Percentiles rank a stretch among this genome's conserved stretches.
Conservation (phyloP, 805 yeast species). For the Lipomyces spencermartinsiae region DNA sequence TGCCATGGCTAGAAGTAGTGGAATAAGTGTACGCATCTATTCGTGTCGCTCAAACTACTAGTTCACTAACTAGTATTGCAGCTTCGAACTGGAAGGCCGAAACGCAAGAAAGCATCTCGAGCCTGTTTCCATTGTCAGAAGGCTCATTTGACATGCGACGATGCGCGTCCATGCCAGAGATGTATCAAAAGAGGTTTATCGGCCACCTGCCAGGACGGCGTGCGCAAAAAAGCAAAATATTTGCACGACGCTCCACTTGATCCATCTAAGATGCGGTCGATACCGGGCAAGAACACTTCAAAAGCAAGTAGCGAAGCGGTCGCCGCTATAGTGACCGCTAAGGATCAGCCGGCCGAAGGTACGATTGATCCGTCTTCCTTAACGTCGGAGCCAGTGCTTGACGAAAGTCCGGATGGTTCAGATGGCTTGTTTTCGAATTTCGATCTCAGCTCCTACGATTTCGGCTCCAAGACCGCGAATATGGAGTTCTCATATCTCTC, state of each 20-base stretch:
- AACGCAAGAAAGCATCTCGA: slow-evolving; percentile 72
- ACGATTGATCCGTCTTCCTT: slow-evolving; percentile 36
- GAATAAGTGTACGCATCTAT: slow-evolving; percentile 31
- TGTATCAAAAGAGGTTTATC: slow-evolving; percentile 74
- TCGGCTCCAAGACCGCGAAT: slow-evolving; percentile 47
- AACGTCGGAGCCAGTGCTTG: slow-evolving; percentile 18
- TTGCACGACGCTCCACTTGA: slow-evolving; percentile 62
- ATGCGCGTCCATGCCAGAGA: slow-evolving; percentile 77
- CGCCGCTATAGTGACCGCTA: not conserved
- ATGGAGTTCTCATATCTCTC: slow-evolving; percentile 48
- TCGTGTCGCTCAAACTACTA: not conserved
- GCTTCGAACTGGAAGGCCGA: slow-evolving; percentile 49
- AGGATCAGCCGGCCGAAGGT: slow-evolving; percentile 15
- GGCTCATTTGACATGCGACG: slow-evolving; percentile 92
- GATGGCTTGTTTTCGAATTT: slow-evolving; percentile 30
- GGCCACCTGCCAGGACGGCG: slow-evolving; percentile 83
- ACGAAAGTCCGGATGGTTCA: slow-evolving; percentile 24
- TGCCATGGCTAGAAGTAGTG: slow-evolving; percentile 37
- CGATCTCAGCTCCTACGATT: slow-evolving; percentile 39
- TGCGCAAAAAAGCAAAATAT: slow-evolving; percentile 80
- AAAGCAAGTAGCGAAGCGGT: not conserved
- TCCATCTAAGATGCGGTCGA: slow-evolving; percentile 4
- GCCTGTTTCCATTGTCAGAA: slow-evolving; percentile 93
- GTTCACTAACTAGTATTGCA: slow-evolving; percentile 1
- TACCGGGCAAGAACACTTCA: not conserved